Base-by-base conservation (phyloP, 805 yeast genomes). In the Huiozyma sinensis region DNA sequence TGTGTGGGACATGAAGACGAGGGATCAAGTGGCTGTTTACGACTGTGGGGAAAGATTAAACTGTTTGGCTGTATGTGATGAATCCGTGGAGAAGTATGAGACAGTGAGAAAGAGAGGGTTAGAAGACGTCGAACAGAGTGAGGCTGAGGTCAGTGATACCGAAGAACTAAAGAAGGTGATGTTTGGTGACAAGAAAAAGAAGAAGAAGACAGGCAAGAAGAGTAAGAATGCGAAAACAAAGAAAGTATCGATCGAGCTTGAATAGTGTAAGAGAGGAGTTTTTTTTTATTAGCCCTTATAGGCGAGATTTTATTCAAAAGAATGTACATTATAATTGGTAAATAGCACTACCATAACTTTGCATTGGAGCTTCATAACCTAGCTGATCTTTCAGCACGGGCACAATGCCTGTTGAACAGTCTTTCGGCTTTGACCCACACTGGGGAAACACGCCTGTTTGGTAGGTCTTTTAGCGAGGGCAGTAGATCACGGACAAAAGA, bases 391-490 rank as follows among this genome's bases (percentile, higher is more conserved):
- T 59, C 58, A 50, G 85, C 77, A 60, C 94, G 80, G 46, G 80
- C 75, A 53, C 86, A 94, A 65, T 89, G 95, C 60, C 82, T 80
- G 54, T 86, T 81, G 59, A 81, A 92, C 57, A 90, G 71, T 51
- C 74, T 71, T 72, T 82, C 83, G 48, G 97, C 97, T 63, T 80
- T 83, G 33, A 72, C 74, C 99, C 99, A 92, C 27, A 88, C 97
- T 11, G 88, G 87, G 28, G 95, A 83, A 38, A 79, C 70, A 44
- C 78, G 70, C 68, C 97, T 82, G 50, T 86, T 67, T 56, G 94
- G 89, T 57, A 92, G 74, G 62, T 84, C 80, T 65, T 85, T 75
- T 63, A 92, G 73, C 12, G 94, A 83, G 36, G 99, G 98, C 59
- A 92, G 67, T 63, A 92, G 72, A 66, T 92, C 97, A 49, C 68